Evolutionary conservation across 495 filamentous ascomycete species (phyloP).

Genomic region (Hypomontagnella submonticulosa): DNA sequence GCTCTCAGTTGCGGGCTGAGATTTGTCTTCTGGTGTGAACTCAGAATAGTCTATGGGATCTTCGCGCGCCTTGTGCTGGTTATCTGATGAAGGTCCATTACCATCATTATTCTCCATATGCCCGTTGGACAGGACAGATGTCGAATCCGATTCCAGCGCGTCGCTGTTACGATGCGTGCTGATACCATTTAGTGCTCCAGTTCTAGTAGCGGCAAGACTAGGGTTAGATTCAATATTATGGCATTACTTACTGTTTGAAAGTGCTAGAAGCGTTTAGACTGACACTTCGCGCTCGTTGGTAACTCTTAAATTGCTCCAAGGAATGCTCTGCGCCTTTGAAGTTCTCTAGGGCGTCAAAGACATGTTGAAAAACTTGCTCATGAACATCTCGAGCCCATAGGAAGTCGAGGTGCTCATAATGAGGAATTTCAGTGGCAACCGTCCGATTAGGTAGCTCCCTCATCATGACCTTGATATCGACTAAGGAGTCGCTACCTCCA

Average conservation of each 20-base stretch:
- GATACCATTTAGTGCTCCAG: conserved; percentile 22
- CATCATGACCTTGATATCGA: conserved; percentile 95
- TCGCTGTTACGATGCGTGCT: conserved; percentile 44
- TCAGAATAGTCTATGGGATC: conserved; percentile 10
- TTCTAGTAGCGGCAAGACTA: conserved; percentile 4
- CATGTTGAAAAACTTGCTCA: conserved; percentile 85
- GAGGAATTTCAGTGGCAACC: conserved; percentile 80
- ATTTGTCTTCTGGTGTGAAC: conserved; percentile 11
- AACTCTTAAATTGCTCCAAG: conserved; percentile 63
- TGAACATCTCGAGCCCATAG: conserved; percentile 92
- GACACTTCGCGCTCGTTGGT: conserved; percentile 51
- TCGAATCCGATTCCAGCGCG: conserved; percentile 38
- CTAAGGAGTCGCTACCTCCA: conserved; percentile 90
- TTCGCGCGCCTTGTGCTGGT: conserved; percentile 36
- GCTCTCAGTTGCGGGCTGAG: not conserved
- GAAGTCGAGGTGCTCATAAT: conserved; percentile 97
- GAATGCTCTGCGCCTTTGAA: conserved; percentile 65
- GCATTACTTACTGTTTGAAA: conserved; percentile 42
- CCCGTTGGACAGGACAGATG: conserved; percentile 41
- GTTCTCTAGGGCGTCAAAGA: conserved; percentile 84
- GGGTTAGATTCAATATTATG: conserved; percentile 30
- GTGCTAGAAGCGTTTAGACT: conserved; percentile 46
- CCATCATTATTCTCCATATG: conserved; percentile 23
- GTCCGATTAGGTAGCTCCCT: conserved; percentile 86
- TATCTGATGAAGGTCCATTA: not conserved